Evolutionary conservation across 192 early-diverging fungal species (phyloP).

Genomic region (Backusella psychrophila): DNA sequence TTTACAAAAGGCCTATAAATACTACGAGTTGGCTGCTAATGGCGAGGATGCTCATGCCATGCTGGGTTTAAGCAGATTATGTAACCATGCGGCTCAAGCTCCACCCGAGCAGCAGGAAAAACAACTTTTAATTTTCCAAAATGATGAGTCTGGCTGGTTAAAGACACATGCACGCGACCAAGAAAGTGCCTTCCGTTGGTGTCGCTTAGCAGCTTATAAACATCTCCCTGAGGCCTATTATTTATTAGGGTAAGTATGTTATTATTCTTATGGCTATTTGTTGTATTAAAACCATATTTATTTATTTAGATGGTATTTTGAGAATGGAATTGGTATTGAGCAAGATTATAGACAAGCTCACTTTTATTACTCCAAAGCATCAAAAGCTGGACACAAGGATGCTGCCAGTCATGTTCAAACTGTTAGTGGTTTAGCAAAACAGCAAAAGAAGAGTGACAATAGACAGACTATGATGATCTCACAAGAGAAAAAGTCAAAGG

Average conservation of each 20-base stretch:
- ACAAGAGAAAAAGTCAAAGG: background rate
- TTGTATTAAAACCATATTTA: background rate
- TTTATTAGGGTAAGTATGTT: conserved; percentile 8
- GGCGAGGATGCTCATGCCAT: background rate
- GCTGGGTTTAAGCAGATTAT: background rate
- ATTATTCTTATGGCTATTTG: background rate
- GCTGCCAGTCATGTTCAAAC: background rate
- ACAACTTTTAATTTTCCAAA: background rate
- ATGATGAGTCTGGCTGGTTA: conserved; percentile 12
- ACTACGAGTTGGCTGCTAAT: conserved; percentile 8
- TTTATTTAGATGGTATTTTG: conserved; percentile 27
- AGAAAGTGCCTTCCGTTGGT: conserved; percentile 10
- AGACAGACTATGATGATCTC: background rate
- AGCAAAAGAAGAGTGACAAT: conserved; percentile 1
- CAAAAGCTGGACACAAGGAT: conserved; percentile 18
- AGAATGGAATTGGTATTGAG: conserved; percentile 21
- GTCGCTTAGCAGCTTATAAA: background rate
- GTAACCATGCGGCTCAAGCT: background rate
- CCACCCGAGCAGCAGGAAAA: background rate
- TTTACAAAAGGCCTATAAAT: background rate
- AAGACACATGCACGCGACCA: background rate
- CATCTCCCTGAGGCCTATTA: conserved; percentile 4
- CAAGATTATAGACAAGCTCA: conserved; percentile 19
- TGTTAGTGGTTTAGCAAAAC: background rate
- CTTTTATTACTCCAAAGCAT: conserved; percentile 20